A percentile compares a stretch with the other conserved stretches of the same genome.
These are phyloP conservation scores for Euphorbia peplus DNA, from an alignment of 345 rosid species.

Conservation along the genomic window DNA sequence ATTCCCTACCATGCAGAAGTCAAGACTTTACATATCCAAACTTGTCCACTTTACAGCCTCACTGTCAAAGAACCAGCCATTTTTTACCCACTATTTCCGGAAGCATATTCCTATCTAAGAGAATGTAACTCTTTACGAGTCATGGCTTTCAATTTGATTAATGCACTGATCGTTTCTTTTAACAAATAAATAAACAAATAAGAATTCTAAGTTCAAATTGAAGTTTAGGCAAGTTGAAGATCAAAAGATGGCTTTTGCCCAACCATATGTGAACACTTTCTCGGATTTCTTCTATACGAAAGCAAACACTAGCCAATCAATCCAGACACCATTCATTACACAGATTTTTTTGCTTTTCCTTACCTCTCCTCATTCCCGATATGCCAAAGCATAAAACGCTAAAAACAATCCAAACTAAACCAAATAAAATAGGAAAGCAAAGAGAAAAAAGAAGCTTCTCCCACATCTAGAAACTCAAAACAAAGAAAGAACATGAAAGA, in stretches of 20 bases:
- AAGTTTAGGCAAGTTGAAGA: too few species aligned
- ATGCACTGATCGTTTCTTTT: too few species aligned
- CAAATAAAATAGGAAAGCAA: neutral
- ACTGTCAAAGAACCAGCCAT: neutral
- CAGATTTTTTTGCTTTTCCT: neutral
- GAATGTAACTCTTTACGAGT: too few species aligned
- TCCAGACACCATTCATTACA: neutral
- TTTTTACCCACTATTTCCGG: neutral
- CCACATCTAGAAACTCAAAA: conserved; percentile 4
- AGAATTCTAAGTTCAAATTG: too few species aligned
- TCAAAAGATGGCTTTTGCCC: neutral
- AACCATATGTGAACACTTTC: neutral
- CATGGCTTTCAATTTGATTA: too few species aligned
- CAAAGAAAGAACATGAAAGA: conserved; percentile 21
- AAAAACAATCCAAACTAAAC: conserved; percentile 5
- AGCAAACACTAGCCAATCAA: conserved; percentile 2
- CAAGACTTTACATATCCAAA: neutral
- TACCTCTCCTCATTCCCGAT: neutral
- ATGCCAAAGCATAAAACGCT: conserved; percentile 10
- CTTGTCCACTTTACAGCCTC: neutral
- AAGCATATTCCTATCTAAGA: neutral
- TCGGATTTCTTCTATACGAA: conserved; percentile 12
- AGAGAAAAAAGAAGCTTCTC: conserved; percentile 5
- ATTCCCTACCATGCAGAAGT: neutral
- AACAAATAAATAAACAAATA: too few species aligned